Percentiles rank a stretch among this genome's conserved stretches.
phyloP scores from a whole-genome alignment of 2,329 filamentous ascomycete species.

The Colletotrichum sp. region DNA sequence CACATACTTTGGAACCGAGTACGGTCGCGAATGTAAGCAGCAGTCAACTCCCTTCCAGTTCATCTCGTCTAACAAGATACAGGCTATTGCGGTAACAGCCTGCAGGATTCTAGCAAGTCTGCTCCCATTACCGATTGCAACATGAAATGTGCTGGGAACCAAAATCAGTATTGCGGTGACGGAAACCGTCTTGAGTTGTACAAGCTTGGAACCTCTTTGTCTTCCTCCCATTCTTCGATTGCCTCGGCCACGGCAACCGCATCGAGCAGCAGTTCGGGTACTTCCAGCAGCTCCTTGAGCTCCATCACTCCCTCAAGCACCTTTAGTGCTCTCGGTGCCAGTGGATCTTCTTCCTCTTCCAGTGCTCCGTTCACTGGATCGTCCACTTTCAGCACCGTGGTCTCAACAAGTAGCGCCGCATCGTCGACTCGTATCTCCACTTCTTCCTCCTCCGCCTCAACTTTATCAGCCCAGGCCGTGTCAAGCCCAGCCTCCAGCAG shows the following conservation, averaged over 20 bases:
- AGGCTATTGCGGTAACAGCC: slow-evolving; percentile 44
- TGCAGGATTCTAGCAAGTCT: slow-evolving; percentile 34
- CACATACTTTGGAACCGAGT: slow-evolving; percentile 42
- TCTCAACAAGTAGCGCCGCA: background rate
- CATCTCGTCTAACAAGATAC: background rate
- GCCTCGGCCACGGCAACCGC: background rate
- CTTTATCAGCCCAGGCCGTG: background rate
- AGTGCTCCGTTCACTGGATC: slow-evolving; percentile 18
- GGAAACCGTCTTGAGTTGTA: slow-evolving; percentile 43
- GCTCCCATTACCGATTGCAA: slow-evolving; percentile 38
- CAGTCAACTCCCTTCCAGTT: background rate
- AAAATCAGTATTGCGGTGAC: slow-evolving; percentile 42
- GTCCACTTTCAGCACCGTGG: background rate
- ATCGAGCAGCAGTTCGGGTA: background rate
- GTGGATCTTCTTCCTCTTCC: background rate
- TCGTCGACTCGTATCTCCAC: background rate
- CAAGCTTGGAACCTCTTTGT: slow-evolving; percentile 23
- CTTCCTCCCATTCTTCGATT: background rate
- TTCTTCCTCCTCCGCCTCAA: background rate
- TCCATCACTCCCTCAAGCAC: background rate
- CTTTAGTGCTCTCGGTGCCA: background rate
- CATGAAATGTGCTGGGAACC: slow-evolving; percentile 41
- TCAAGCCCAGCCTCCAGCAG: background rate
- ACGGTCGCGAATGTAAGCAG: slow-evolving; percentile 39
- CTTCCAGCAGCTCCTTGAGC: background rate